Base-by-base conservation (phyloP, 345 rosid species). In the Barbarea vulgaris region DNA sequence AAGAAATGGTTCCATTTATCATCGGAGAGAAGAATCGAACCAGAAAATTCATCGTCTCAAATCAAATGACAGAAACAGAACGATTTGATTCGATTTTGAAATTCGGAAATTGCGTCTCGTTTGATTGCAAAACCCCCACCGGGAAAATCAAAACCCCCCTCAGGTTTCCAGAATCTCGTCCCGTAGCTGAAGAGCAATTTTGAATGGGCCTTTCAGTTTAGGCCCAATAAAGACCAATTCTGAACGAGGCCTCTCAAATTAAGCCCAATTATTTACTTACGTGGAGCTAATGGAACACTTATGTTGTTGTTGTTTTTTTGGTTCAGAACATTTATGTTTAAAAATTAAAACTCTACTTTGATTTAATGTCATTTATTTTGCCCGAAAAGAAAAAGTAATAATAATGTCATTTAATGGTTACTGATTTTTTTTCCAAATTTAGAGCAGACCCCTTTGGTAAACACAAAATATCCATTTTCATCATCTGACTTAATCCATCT, bases 21-120 rank as follows among this genome's bases (percentile, higher is more conserved):
- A 36, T 36, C 53, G 1, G 44, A 57, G 37, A 9, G 14, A 41
- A 60, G 64, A 61, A 53, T 3, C 4, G 7, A 22, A 76, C 80
- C 88, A 83, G 75, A 4, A 83, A 53, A 59, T 41, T 64, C 28
- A 70, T 78, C 86, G 78, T 84, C 48, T 33, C 57, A 24, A 42
- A 66, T 28, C 55, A 48, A 15, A 22, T 5, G 67, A 51, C 6
- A 31, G 63, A 67, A 3, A 3, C 48, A 52, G 37, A 76, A 52
- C 41, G 50, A 17, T 6, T 12, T 11, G n/a, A 6, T 22, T 25
- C 46, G 19, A n/a, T 46, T 5, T 4, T n/a, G 33, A 52, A 48
- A 4, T 11, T 53, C 22, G 51, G 15, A 34, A 21, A 34, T 18
- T 39, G 44, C 47, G 12, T 60, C 27, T 36, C 27, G 31, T 14